A percentile compares a stretch with the other conserved stretches of the same genome.
Evolutionary conservation across 192 early-diverging fungal genomes (phyloP).

Genomic region (Umbelopsis vinacea): DNA sequence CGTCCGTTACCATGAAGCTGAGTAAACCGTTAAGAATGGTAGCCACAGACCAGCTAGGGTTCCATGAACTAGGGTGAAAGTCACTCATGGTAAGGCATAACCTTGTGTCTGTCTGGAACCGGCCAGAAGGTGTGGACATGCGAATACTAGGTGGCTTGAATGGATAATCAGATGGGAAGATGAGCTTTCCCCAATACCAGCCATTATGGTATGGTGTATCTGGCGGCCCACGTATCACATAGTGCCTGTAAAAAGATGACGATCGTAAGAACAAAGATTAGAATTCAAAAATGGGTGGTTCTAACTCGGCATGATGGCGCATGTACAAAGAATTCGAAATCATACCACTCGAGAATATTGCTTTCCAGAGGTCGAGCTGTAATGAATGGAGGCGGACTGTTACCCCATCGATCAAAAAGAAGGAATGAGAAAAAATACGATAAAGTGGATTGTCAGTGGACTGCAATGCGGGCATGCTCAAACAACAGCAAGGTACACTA

Average conservation of each 20-base stretch:
- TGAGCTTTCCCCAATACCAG: constrained; percentile 93
- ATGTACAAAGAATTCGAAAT: not conserved
- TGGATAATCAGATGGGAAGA: constrained; percentile 95
- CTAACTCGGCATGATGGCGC: not conserved
- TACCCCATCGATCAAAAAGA: not conserved
- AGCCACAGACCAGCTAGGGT: constrained; percentile 95
- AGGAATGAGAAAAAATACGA: not conserved
- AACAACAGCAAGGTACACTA: constrained; percentile 12
- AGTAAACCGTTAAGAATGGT: constrained; percentile 96
- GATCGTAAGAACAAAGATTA: not conserved
- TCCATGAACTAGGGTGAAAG: constrained; percentile 94
- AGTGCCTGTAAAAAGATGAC: constrained; percentile 71
- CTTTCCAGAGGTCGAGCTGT: constrained; percentile 89
- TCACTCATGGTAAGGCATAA: constrained; percentile 98
- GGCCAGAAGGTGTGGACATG: constrained; percentile 84
- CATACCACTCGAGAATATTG: constrained; percentile 96
- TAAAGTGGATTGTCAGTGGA: constrained; percentile 11
- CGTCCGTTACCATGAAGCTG: constrained; percentile 96
- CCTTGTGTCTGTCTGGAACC: constrained; percentile 90
- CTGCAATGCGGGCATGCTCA: not conserved
- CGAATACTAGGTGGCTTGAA: constrained; percentile 89
- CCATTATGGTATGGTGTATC: constrained; percentile 92
- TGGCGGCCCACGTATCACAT: constrained; percentile 94
- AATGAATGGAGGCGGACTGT: constrained; percentile 87
- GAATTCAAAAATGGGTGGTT: not conserved